Conservation (phyloP, 768 basidiomycete genomes). For the Termitomyces titanicus region DNA sequence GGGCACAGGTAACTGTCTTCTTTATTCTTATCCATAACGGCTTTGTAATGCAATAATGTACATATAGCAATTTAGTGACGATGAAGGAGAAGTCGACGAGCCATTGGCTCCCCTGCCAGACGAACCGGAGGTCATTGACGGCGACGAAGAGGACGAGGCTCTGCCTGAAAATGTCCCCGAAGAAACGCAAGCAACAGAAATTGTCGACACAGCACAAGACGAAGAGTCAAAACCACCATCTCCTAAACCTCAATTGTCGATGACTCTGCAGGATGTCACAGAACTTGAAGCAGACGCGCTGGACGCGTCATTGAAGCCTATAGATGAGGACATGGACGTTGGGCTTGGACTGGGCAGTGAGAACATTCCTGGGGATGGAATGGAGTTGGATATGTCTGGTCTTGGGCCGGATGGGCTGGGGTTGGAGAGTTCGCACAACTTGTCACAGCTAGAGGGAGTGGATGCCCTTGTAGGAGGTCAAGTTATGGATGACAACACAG, state of each 20-base stretch:
- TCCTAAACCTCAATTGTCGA: slow-evolving; percentile 61
- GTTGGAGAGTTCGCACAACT: slow-evolving; percentile 48
- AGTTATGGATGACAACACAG: slow-evolving; percentile 54
- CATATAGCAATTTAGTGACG: slow-evolving; percentile 87
- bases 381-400: slow-evolving; percentile 58
- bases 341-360: slow-evolving; percentile 36
- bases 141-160: slow-evolving; percentile 71
- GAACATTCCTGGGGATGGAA: slow-evolving; percentile 31
- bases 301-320: slow-evolving; percentile 53
- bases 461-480: slow-evolving; percentile 57
- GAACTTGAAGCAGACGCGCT: slow-evolving; percentile 43
- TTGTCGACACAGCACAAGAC: slow-evolving; percentile 31
- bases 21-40: neutral
- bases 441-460: slow-evolving; percentile 51
- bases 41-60: neutral
- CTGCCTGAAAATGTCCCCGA: slow-evolving; percentile 34
- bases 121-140: slow-evolving; percentile 73
- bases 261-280: slow-evolving; percentile 45
- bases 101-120: slow-evolving; percentile 77
- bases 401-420: slow-evolving; percentile 65
- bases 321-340: slow-evolving; percentile 43
- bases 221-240: slow-evolving; percentile 64
- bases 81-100: slow-evolving; percentile 76
- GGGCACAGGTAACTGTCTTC: slow-evolving; percentile 53
- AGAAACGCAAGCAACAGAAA: slow-evolving; percentile 29